Conservation (phyloP, 495 filamentous ascomycete species). For the Xeromyces bisporus region DNA sequence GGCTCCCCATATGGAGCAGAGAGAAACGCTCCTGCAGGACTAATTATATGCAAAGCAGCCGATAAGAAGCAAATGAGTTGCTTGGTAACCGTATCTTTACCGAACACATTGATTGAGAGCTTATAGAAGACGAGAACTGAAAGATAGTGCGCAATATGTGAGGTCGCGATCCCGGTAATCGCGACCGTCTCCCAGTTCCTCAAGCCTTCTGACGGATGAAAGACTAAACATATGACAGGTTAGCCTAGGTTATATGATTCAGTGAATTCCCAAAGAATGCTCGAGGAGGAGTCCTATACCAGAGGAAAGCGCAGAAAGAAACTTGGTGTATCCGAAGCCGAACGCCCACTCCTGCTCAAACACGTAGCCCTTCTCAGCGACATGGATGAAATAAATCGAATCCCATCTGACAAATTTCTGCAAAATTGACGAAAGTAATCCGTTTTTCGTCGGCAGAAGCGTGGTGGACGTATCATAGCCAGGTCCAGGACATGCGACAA, state of each 20-base stretch:
- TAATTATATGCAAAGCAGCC: constrained; percentile 61
- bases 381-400: constrained; percentile 66
- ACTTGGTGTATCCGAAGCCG: constrained; percentile 50
- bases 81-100: constrained; percentile 10
- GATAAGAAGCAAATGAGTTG: constrained; percentile 43
- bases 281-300: no score
- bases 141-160: constrained; percentile 55
- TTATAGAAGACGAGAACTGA: constrained; percentile 56
- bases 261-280: no score
- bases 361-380: constrained; percentile 52
- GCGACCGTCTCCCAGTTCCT: constrained; percentile 8
- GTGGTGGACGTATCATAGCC: constrained; percentile 83
- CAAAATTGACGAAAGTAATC: constrained; percentile 8
- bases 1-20: constrained; percentile 77
- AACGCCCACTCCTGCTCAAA: constrained; percentile 98
- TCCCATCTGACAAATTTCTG: constrained; percentile 72
- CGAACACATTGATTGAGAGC: constrained; percentile 26
- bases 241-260: no score
- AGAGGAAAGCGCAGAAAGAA: no score
- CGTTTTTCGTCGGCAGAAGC: constrained; percentile 28
- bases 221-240: background rate
- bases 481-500: constrained; percentile 44
- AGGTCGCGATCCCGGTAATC: constrained; percentile 42
- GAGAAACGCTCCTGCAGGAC: constrained; percentile 78
- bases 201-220: background rate